Evolutionary conservation across 352 stramenopile species (phyloP), one percentile per base, ranked within the genome.

Genomic region (Pythium vanterpoolii): DNA sequence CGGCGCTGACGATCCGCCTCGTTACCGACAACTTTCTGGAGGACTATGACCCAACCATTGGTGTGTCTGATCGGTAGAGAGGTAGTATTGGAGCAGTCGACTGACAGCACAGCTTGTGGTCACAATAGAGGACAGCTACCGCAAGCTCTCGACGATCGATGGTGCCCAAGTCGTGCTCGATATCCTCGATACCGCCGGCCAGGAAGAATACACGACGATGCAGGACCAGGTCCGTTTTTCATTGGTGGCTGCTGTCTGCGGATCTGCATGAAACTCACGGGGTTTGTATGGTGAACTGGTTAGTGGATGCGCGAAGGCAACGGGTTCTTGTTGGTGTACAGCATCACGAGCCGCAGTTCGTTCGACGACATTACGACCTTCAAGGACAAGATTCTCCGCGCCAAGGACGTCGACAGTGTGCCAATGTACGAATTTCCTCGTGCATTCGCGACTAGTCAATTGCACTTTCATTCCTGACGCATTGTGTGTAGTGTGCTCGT

Each of bases 121-220:
- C 19, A 14, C n/a, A 14, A 60, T 51, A 95, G 89, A 97, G 83
- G 90, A 97, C 69, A 96, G 89, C 69, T 97, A 97, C 73, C 76
- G 87, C 50, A 96, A 96, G 74, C 89, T 93, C 64, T 86, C 91
- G 28, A 85, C 82, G 28, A 91, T 97, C 24, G 89, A 96, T 67
- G 77, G 82, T 50, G 75, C 80, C 48, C 79, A 83, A 46, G 86
- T 86, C 55, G 68, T 95, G 61, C 73, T 97, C 36, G 87, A 97
- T 47, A 96, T 97, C 54, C 73, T 97, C 31, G 90, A 97, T 86
- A 97, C 90, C 46, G 90, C 90, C 23, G 90, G 90, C 10, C 90
- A 97, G 69, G 90, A 97, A 56, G 89, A 96, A 66, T 97, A 96
- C 79, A 95, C 86, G 69, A 90, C 83, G 30, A 92, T 97, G 86